Percentiles rank a stretch among this genome's conserved stretches.
These are phyloP conservation scores for Hygrocybe coccinea DNA, from an alignment of 768 basidiomycete genomes.

Conservation along the genomic window DNA sequence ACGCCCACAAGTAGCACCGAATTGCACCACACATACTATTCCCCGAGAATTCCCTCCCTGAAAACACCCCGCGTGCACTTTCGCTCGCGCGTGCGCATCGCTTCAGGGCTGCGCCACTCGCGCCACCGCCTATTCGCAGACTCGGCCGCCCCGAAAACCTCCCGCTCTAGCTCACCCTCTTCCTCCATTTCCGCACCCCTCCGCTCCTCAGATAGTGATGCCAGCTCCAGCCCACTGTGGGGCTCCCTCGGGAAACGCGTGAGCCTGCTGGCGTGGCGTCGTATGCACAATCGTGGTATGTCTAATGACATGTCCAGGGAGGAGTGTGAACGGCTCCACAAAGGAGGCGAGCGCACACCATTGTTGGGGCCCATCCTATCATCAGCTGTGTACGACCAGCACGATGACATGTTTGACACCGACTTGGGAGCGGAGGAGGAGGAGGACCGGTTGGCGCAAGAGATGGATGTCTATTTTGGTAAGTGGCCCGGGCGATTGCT, in stretches of 20 bases:
- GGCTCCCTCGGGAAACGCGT: slow-evolving; percentile 60
- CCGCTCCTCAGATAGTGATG: slow-evolving; percentile 48
- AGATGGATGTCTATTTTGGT: slow-evolving; percentile 57
- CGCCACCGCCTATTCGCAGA: slow-evolving; percentile 21
- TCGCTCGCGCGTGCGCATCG: slow-evolving; percentile 71
- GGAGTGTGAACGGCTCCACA: slow-evolving; percentile 3
- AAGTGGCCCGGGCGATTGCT: slow-evolving; percentile 62
- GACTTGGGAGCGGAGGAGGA: slow-evolving; percentile 11
- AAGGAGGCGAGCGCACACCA: background rate
- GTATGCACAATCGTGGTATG: background rate
- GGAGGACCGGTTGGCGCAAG: slow-evolving; percentile 37
- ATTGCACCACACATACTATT: background rate
- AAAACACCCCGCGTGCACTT: slow-evolving; percentile 49
- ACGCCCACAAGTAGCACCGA: too few relatives aligned
- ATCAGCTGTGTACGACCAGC: background rate
- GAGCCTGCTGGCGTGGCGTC: slow-evolving; percentile 28
- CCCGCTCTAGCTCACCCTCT: slow-evolving; percentile 59
- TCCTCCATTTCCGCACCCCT: slow-evolving; percentile 82
- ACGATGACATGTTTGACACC: slow-evolving; percentile 5
- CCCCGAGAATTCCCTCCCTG: background rate
- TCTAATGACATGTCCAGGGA: background rate
- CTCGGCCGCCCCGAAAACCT: slow-evolving; percentile 30
- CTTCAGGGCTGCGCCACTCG: slow-evolving; percentile 57
- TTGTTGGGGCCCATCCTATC: background rate
- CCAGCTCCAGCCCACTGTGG: slow-evolving; percentile 45